Evolutionary conservation across 1,284 basidiomycete genomes (phyloP), one percentile per base, ranked within the genome.

Genomic region (Ustilago loliicola): DNA sequence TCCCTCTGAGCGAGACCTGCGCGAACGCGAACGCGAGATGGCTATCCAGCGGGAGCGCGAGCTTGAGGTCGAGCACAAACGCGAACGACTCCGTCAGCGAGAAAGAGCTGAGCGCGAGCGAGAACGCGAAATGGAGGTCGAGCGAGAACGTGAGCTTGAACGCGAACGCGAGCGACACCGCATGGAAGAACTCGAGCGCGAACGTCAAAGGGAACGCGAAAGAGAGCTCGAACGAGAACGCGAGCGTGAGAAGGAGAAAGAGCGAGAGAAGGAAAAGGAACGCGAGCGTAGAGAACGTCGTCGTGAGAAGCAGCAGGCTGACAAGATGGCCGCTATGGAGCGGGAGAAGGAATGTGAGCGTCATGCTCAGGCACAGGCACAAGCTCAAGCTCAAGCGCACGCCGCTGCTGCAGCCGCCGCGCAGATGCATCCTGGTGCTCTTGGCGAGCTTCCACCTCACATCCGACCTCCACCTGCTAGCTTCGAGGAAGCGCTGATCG

Each of bases 271-370:
- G 66, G 74, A 72, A 21, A 72, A 66, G 59, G 69, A 72, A 34
- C 70, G 70, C 19, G 75, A 77, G 21, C 66, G 66, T 10, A 47
- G 66, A 17, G 75, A 77, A 21, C 70, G 75, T 29, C 66, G 75
- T 25, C 50, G 66, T 8, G 75, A 77, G 61, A 72, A 72, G 61
- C 74, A 77, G 42, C 75, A 77, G 25, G 75, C 75, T 9, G 75
- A 77, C 9, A 77, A 77, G 66, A 40, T 59, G 60, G 70, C 70
- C 9, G 75, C 70, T 0, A 45, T 72, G 30, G 75, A 77, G 48
- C 69, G 69, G 17, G 72, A 72, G 45, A 74, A 63, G 60, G 68
- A 75, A 54, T 53, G 61, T n/a, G 71, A 68, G 51, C 61, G 60
- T 34, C 69, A 68, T 21, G 71, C 70, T 3, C 66, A 74, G 17